Evolutionary conservation across 441 rosid species (phyloP).

Genomic region (Melastoma candidum): DNA sequence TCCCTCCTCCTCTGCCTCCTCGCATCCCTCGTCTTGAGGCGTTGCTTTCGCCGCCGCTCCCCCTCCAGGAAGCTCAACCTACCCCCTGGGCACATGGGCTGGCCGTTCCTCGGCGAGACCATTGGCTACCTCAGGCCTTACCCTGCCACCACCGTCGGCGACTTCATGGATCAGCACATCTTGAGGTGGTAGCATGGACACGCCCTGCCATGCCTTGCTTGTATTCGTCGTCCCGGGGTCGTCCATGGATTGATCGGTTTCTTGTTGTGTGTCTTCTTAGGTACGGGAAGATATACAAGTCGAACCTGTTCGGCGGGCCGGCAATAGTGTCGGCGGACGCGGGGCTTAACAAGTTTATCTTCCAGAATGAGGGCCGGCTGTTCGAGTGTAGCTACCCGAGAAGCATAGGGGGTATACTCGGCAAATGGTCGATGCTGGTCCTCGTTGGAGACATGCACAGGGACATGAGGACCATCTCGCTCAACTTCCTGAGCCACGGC

Average conservation of each 20-base stretch:
- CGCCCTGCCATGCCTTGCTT: too few species aligned
- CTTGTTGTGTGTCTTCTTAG: slow-evolving; percentile 20
- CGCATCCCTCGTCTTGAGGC: slow-evolving; percentile 36
- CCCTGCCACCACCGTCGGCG: slow-evolving; percentile 67
- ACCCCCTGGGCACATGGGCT: slow-evolving; percentile 88
- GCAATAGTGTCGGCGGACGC: slow-evolving; percentile 92
- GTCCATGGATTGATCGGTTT: neutral
- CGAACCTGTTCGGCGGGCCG: slow-evolving; percentile 81
- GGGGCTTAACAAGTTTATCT: slow-evolving; percentile 65
- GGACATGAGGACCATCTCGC: slow-evolving; percentile 85
- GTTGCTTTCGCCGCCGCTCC: slow-evolving; percentile 21
- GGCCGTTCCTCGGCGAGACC: slow-evolving; percentile 94
- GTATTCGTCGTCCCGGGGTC: too few species aligned
- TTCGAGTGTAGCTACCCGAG: slow-evolving; percentile 93
- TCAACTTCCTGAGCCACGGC: slow-evolving; percentile 73
- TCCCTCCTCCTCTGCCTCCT: slow-evolving; percentile 46
- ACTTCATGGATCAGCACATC: slow-evolving; percentile 82
- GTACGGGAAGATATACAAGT: slow-evolving; percentile 85
- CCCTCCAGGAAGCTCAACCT: slow-evolving; percentile 39
- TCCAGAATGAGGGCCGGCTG: slow-evolving; percentile 79
- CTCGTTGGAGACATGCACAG: slow-evolving; percentile 96
- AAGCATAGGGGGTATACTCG: slow-evolving; percentile 93
- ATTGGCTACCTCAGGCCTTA: slow-evolving; percentile 74
- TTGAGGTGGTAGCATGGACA: slow-evolving; percentile 34
- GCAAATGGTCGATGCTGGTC: slow-evolving; percentile 99